A percentile compares a stretch with the other conserved stretches of the same genome.
These are phyloP conservation scores for Candida adriatica DNA, from an alignment of 805 yeast species.

Conservation along the genomic window DNA sequence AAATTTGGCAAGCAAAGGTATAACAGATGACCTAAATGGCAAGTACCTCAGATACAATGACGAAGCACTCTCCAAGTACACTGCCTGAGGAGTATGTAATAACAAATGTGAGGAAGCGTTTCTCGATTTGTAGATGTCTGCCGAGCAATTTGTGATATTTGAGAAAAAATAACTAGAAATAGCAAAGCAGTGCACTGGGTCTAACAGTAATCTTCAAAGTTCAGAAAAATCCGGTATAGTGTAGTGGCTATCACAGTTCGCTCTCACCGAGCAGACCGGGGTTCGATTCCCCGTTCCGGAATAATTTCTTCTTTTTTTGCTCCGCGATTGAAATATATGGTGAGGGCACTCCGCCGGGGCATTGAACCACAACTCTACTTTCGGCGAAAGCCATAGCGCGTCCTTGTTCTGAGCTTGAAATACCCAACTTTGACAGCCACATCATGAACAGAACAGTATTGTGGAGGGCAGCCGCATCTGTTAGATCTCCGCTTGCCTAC, in stretches of 20 bases:
- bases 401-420: too few relatives aligned
- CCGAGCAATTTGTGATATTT: too few relatives aligned
- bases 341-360: too few relatives aligned
- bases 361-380: too few relatives aligned
- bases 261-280: conserved; percentile 30
- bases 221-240: conserved; percentile 23
- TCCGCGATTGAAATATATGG: too few relatives aligned
- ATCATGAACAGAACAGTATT: too few relatives aligned
- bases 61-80: conserved; percentile 12
- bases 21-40: conserved; percentile 56
- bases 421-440: too few relatives aligned
- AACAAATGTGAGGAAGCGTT: not conserved
- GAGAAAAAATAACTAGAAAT: too few relatives aligned
- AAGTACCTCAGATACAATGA: conserved; percentile 58
- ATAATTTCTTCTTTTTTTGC: conserved; percentile 12
- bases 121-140: too few relatives aligned
- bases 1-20: conserved; percentile 55
- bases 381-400: too few relatives aligned
- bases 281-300: conserved; percentile 30
- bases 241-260: conserved; percentile 29
- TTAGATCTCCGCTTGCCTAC: too few relatives aligned
- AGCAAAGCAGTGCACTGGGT: not conserved
- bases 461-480: too few relatives aligned
- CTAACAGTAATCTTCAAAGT: not conserved
- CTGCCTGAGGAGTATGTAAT: not conserved